Base-by-base conservation (phyloP, 331 rosid genomes). In the Erythrophleum ivorense region DNA sequence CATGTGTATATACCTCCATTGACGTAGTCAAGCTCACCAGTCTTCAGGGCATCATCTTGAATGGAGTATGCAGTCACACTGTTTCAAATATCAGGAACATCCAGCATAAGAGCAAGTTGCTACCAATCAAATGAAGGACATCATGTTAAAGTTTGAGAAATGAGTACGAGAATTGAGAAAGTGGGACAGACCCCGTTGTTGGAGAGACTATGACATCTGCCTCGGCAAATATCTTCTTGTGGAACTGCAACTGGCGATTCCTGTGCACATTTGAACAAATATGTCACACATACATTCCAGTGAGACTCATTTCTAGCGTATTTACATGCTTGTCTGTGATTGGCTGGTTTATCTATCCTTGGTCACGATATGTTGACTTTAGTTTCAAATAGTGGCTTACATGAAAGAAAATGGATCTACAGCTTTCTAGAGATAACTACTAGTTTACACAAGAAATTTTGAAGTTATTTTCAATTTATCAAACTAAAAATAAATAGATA, bases 171-270 rank as follows among this genome's bases (percentile, higher is more conserved):
- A 68, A 45, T 7, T 18, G 7, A 53, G 58, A 53, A 16, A 53
- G 7, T 3, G 62, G 34, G 63, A 78, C 87, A 38, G 73, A 94
- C 97, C 97, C 98, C 33, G 93, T 90, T 73, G 97, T 95, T 53
- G 98, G 98, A 40, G 98, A 85, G 81, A 95, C 98, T 57, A 93
- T 95, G 75, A 93, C 91, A 86, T 93, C 98, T 65, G 98, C 96
- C 18, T 85, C 81, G 12, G 90, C 79, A 59, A 95, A 85, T 86
- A 95, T 88, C 68, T 83, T 88, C 82, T 66, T 84, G 84, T 95
- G 98, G 81, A 95, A 84, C 62, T 89, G 91, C 80, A 90, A 82
- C 82, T 93, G 98, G 31, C 98, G 94, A 77, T 90, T 93, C 91
- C 98, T 93, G 89, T 63, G 36, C 79, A 85, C 50, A 73, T 65